phyloP scores from a whole-genome alignment of 768 basidiomycete species.

The Termitomyces sp. region DNA sequence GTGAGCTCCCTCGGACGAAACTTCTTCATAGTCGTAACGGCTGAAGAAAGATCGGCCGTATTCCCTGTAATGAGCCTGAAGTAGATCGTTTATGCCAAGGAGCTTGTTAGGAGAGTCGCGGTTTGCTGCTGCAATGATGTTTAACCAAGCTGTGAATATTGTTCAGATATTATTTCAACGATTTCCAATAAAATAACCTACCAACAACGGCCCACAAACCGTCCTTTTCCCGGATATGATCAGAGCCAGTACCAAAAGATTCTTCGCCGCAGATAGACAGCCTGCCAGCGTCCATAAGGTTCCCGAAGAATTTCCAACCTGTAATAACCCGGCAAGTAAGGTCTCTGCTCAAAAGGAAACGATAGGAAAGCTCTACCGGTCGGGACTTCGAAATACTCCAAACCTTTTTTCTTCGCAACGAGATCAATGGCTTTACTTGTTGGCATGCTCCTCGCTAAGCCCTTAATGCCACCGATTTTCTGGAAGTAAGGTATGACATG shows the following conservation, averaged over 20 bases:
- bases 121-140: slow-evolving; percentile 92
- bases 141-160: slow-evolving; percentile 77
- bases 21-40: slow-evolving; percentile 99
- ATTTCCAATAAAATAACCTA: slow-evolving; percentile 20
- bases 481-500: slow-evolving; percentile 90
- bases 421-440: slow-evolving; percentile 96
- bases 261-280: slow-evolving; percentile 99
- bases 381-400: slow-evolving; percentile 94
- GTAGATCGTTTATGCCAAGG: slow-evolving; percentile 87
- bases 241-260: slow-evolving; percentile 99
- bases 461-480: slow-evolving; percentile 85
- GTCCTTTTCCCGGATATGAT: slow-evolving; percentile 99
- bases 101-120: slow-evolving; percentile 67
- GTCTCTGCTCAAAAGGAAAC: neutral
- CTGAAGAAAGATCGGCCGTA: slow-evolving; percentile 99
- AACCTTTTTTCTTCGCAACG: slow-evolving; percentile 88
- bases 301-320: slow-evolving; percentile 99
- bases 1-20: slow-evolving; percentile 85
- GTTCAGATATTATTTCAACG: neutral
- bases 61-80: slow-evolving; percentile 79
- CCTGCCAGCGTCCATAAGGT: slow-evolving; percentile 97
- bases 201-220: slow-evolving; percentile 97
- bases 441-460: slow-evolving; percentile 95
- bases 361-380: slow-evolving; percentile 50
- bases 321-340: neutral